Evolutionary conservation across 139 green algal species (phyloP), one percentile per base, ranked within the genome.

Genomic region (Gonium pectorale): DNA sequence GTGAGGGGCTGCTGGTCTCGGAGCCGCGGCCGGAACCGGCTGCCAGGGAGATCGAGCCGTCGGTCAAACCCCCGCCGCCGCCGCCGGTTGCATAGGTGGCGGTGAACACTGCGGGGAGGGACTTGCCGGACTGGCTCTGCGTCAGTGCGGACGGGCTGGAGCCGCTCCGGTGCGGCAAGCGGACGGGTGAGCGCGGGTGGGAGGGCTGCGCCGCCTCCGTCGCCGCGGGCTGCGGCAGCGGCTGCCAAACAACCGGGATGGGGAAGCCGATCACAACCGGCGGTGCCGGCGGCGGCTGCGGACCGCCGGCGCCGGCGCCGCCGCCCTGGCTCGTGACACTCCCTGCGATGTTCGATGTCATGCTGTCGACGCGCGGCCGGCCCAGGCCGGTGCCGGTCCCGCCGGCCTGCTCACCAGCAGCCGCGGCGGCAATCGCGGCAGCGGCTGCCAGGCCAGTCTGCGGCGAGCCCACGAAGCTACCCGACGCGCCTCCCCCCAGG

Each of bases 181-280:
- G n/a, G n/a, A n/a, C n/a, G n/a, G n/a, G n/a, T n/a, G n/a, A n/a
- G n/a, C n/a, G n/a, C n/a, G n/a, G n/a, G n/a, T n/a, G n/a, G n/a
- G 44, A 46, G 40, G 31, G 59, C 22, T 22, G 8, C 33, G 51
- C 33, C 3, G 33, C 43, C 51, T 26, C 51, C 52, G 56, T 38
- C 73, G 37, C 17, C 40, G 43, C 31, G 43, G 11, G 64, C 11
- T 38, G 74, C 29, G 40, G 40, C 31, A 44, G 35, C 3, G 78
- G 78, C 79, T 85, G 79, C 79, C 79, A 85, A 2, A 85, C 79
- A 9, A 85, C 79, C 1, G 79, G 79, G 11, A 85, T 85, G 17
- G 79, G 79, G 29, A 85, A 85, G 27, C 79, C 79, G 17, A 85
- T 67, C 24, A 75, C 35, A 21, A 85, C 37, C 5, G 79, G 67